Conservation (phyloP, 768 basidiomycete genomes). For the Tricholoma hemisulphureum region DNA sequence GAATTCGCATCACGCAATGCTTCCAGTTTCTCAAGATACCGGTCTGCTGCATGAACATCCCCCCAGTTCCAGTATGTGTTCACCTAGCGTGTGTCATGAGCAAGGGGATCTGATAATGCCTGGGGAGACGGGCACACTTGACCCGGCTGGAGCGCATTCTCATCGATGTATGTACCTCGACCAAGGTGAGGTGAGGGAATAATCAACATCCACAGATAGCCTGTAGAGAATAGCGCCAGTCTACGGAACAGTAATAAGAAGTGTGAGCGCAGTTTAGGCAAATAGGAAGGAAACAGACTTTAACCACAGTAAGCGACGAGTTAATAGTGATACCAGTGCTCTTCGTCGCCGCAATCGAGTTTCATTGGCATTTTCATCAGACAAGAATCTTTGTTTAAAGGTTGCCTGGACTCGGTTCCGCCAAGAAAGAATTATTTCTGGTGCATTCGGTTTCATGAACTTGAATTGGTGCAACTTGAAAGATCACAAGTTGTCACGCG, state of each 20-base stretch:
- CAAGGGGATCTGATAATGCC: background rate
- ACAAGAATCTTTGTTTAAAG: conserved; percentile 21
- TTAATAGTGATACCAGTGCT: conserved; percentile 33
- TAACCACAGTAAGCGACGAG: conserved; percentile 33
- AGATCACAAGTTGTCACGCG: too few relatives aligned
- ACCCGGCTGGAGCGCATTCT: conserved; percentile 92
- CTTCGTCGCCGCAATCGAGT: conserved; percentile 47
- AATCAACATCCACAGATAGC: conserved; percentile 81
- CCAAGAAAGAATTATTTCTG: conserved; percentile 1
- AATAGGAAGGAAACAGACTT: conserved; percentile 30
- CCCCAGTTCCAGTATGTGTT: conserved; percentile 90
- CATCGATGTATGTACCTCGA: conserved; percentile 80
- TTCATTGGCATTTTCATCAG: conserved; percentile 27
- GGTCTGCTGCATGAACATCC: conserved; percentile 84
- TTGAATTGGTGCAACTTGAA: background rate
- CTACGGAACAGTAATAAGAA: conserved; percentile 34
- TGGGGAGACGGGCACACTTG: conserved; percentile 53
- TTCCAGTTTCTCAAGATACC: conserved; percentile 72
- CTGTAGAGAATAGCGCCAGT: conserved; percentile 53
- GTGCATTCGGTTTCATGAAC: conserved; percentile 1
- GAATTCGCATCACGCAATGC: conserved; percentile 58
- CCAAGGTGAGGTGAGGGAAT: conserved; percentile 69
- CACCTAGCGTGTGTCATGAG: conserved; percentile 51
- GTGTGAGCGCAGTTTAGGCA: background rate
- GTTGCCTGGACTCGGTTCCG: conserved; percentile 12